Evolutionary conservation across 768 basidiomycete genomes (phyloP).

Genomic region (Panaeolus papilionaceus): DNA sequence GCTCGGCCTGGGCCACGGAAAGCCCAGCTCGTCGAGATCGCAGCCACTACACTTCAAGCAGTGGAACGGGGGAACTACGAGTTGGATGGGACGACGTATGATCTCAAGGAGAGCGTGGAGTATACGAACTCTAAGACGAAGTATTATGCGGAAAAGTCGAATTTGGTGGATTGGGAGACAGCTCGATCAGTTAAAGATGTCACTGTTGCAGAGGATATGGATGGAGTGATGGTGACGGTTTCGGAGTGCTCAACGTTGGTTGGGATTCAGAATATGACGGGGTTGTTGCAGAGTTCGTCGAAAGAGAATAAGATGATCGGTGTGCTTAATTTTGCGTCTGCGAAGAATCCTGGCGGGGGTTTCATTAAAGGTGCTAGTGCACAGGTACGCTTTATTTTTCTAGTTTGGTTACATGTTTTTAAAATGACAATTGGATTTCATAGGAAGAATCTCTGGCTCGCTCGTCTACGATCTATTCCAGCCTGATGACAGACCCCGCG

Average conservation of each 20-base stretch:
- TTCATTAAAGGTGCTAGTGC: conserved; percentile 76
- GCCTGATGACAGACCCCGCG: conserved; percentile 58
- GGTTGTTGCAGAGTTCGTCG: conserved; percentile 43
- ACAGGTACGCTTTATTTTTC: conserved; percentile 39
- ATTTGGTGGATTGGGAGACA: conserved; percentile 51
- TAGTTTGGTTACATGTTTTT: not conserved
- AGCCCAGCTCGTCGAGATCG: conserved; percentile 42
- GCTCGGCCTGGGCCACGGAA: conserved; percentile 14
- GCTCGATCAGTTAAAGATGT: conserved; percentile 1
- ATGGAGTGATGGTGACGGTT: conserved; percentile 36
- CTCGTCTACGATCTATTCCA: conserved; percentile 68
- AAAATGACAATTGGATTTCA: not conserved
- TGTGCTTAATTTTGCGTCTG: conserved; percentile 76
- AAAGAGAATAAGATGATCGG: conserved; percentile 37
- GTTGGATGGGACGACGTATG: conserved; percentile 31
- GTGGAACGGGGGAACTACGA: conserved; percentile 51
- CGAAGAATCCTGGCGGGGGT: conserved; percentile 77
- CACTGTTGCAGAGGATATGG: conserved; percentile 21
- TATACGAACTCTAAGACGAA: conserved; percentile 45
- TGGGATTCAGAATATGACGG: conserved; percentile 24
- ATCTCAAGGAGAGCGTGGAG: conserved; percentile 34
- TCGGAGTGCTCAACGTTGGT: conserved; percentile 28
- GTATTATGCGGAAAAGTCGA: conserved; percentile 56
- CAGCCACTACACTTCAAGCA: conserved; percentile 52
- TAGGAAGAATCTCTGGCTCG: conserved; percentile 79